Evolutionary conservation across 176 grass and related monocot species (phyloP).

Genomic region (Bromus sterilis): DNA sequence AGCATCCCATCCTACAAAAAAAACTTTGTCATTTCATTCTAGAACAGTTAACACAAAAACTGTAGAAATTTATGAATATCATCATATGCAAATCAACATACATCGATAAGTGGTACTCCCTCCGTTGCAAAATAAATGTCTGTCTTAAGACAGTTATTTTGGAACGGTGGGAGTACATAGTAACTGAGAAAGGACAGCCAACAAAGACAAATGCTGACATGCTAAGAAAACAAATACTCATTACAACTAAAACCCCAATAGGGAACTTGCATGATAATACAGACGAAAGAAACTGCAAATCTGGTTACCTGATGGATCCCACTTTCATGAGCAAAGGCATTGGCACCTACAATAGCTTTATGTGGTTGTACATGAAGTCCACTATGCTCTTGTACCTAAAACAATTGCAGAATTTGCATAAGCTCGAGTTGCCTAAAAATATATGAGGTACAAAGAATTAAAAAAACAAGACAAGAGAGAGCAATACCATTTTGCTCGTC

Average conservation of each 20-base stretch:
- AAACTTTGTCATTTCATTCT: neutral
- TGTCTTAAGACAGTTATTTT: too few relatives aligned
- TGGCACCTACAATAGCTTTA: slow-evolving; percentile 99
- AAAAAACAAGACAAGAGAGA: slow-evolving; percentile 3
- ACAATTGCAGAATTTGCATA: slow-evolving; percentile 3
- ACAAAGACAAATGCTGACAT: neutral
- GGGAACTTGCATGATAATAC: neutral
- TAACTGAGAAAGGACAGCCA: neutral
- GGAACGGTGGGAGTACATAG: neutral
- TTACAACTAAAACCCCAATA: neutral
- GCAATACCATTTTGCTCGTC: slow-evolving; percentile 82
- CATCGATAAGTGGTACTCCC: neutral
- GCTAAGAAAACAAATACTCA: neutral
- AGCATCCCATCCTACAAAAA: slow-evolving; percentile 93
- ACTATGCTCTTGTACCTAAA: slow-evolving; percentile 96
- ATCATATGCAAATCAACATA: neutral
- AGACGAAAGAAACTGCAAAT: neutral
- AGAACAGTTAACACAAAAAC: neutral
- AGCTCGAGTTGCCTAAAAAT: slow-evolving; percentile 4
- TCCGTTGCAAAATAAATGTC: too few relatives aligned
- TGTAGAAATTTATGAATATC: neutral
- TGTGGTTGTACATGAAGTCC: slow-evolving; percentile 88
- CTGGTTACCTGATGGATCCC: slow-evolving; percentile 88
- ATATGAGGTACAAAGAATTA: neutral
- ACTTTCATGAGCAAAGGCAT: slow-evolving; percentile 99